phyloP scores from a whole-genome alignment of 306 rosid species.

The Medicago lupulina region DNA sequence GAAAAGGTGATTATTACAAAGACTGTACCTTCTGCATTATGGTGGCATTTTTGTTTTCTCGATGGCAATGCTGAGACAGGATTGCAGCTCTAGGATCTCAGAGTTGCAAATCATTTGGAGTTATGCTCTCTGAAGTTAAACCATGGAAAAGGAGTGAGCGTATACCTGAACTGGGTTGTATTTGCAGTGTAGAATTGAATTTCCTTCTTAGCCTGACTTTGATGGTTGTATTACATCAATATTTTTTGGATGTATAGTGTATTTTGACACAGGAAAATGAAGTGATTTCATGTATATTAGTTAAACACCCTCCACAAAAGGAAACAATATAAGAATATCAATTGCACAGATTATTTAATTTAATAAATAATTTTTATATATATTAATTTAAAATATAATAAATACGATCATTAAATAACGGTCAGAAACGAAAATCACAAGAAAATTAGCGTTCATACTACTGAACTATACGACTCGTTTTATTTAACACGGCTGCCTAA shows the following conservation, averaged over 20 bases:
- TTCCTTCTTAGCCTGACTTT: slow-evolving; percentile 16
- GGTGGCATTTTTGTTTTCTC: slow-evolving; percentile 21
- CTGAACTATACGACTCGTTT: no score
- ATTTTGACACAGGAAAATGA: slow-evolving; percentile 18
- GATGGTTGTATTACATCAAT: not conserved
- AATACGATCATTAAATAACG: no score
- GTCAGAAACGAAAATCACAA: no score
- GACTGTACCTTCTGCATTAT: slow-evolving; percentile 12
- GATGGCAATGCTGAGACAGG: not conserved
- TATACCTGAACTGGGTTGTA: not conserved
- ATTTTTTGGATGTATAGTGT: slow-evolving; percentile 12
- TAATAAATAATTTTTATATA: no score
- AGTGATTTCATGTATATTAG: not conserved
- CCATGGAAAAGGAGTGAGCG: slow-evolving; percentile 7
- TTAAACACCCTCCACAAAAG: not conserved
- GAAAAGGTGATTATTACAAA: slow-evolving; percentile 7
- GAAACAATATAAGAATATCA: not conserved
- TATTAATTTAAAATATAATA: no score
- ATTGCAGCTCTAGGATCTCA: slow-evolving; percentile 22
- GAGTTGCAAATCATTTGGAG: slow-evolving; percentile 25
- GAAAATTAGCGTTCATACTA: no score
- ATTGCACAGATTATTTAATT: slow-evolving; percentile 10
- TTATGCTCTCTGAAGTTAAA: slow-evolving; percentile 9
- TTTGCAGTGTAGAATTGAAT: slow-evolving; percentile 16
- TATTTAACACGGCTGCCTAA: no score